A percentile compares a stretch with the other conserved stretches of the same genome.
phyloP scores from a whole-genome alignment of 2,329 filamentous ascomycete species.

The Pezicula rhizophila region DNA sequence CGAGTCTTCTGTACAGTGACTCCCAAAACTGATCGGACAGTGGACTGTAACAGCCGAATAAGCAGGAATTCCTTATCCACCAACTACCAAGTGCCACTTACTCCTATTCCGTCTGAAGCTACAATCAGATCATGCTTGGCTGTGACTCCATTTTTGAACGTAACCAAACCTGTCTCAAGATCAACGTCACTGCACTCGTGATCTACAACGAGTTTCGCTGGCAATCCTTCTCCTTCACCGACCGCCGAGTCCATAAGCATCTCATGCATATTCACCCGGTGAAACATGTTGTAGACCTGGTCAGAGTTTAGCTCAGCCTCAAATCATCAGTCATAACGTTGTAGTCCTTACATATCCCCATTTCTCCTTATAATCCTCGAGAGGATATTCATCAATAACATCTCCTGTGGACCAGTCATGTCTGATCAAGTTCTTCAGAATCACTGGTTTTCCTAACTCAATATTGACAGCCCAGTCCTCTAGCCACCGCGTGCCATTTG shows the following conservation, averaged over 20 bases:
- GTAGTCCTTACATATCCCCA: conserved; percentile 51
- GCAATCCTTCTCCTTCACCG: conserved; percentile 48
- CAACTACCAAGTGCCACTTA: too few relatives aligned
- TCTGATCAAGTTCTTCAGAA: conserved; percentile 61
- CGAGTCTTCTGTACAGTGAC: conserved; percentile 28
- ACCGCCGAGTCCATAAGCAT: conserved; percentile 60
- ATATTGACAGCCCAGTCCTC: conserved; percentile 64
- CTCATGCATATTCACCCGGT: conserved; percentile 61
- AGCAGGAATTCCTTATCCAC: too few relatives aligned
- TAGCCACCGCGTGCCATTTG: conserved; percentile 65
- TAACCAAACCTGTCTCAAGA: conserved; percentile 39
- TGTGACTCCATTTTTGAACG: conserved; percentile 26
- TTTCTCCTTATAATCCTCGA: conserved; percentile 57
- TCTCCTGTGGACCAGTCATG: conserved; percentile 66
- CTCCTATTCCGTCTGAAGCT: conserved; percentile 53
- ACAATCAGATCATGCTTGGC: conserved; percentile 33
- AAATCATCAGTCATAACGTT: too few relatives aligned
- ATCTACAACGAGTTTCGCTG: conserved; percentile 43
- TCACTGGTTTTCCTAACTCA: conserved; percentile 56
- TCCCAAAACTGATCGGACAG: conserved; percentile 54
- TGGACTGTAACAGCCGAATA: too few relatives aligned
- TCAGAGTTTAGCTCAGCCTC: too few relatives aligned
- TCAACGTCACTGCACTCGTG: conserved; percentile 45
- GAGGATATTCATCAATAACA: conserved; percentile 55
- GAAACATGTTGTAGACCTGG: conserved; percentile 49